These are phyloP conservation scores for Hypoxylon rubiginosum DNA, from an alignment of 2,329 filamentous ascomycete genomes.

Conservation along the genomic window DNA sequence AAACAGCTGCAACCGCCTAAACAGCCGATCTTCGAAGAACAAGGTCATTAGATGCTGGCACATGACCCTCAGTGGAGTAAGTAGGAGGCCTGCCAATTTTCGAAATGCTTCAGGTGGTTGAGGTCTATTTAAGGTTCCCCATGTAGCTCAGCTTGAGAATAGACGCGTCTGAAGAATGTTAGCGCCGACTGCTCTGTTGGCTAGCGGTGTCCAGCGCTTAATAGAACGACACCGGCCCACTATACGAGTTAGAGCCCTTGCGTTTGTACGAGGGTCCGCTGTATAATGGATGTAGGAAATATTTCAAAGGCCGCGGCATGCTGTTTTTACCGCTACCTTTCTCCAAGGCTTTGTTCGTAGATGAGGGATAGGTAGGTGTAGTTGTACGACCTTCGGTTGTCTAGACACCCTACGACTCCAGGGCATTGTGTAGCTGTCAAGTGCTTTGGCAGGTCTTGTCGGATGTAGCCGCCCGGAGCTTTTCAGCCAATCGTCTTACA, in stretches of 20 bases:
- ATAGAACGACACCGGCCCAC: constrained; percentile 2
- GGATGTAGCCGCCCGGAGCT: constrained; percentile 36
- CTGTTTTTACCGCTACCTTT: neutral
- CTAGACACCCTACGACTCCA: constrained; percentile 1
- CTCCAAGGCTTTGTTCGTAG: neutral
- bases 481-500: constrained; percentile 45
- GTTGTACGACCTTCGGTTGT: constrained; percentile 2
- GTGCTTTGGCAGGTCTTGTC: constrained; percentile 6
- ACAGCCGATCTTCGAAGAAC: neutral
- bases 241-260: constrained; percentile 4
- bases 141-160: constrained; percentile 1
- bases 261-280: constrained; percentile 4
- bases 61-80: constrained; percentile 20
- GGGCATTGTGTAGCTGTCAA: constrained; percentile 19
- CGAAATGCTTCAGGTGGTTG: constrained; percentile 8
- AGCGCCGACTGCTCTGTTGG: constrained; percentile 35
- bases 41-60: constrained; percentile 7
- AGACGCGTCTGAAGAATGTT: constrained; percentile 28
- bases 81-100: constrained; percentile 15
- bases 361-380: neutral
- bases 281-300: neutral
- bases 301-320: constrained; percentile 1
- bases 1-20: neutral
- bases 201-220: constrained; percentile 29
- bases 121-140: constrained; percentile 34